Conservation (phyloP, 2,329 filamentous ascomycete genomes). For the Epichloe bromicola region DNA sequence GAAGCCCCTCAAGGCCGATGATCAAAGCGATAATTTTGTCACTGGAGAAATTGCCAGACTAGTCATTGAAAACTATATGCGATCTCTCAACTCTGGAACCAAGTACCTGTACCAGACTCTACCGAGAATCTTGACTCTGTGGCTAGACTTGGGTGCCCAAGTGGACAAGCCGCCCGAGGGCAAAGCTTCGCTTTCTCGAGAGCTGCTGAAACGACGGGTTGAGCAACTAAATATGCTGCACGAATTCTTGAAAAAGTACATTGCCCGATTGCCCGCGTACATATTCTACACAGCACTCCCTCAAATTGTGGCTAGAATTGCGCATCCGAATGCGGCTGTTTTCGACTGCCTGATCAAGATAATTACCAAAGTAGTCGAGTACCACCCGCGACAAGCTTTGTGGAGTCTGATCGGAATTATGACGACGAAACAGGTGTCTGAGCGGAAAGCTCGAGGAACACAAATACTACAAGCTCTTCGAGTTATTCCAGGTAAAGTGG, state of each 20-base stretch:
- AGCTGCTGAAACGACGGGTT: slow-evolving; percentile 43
- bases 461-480: slow-evolving; percentile 39
- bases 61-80: slow-evolving; percentile 85
- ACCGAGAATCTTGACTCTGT: slow-evolving; percentile 81
- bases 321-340: slow-evolving; percentile 67
- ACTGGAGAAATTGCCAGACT: slow-evolving; percentile 76
- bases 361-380: slow-evolving; percentile 71
- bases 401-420: slow-evolving; percentile 86
- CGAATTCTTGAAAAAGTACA: slow-evolving; percentile 65
- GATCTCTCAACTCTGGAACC: slow-evolving; percentile 75
- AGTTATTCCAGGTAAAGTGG: slow-evolving; percentile 35
- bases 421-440: slow-evolving; percentile 58
- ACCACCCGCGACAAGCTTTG: slow-evolving; percentile 81
- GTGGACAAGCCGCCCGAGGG: slow-evolving; percentile 48
- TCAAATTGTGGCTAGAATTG: slow-evolving; percentile 92
- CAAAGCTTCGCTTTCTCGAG: slow-evolving; percentile 38
- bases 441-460: slow-evolving; percentile 45
- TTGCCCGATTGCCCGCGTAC: slow-evolving; percentile 57
- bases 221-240: slow-evolving; percentile 59
- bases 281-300: slow-evolving; percentile 74
- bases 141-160: slow-evolving; percentile 79
- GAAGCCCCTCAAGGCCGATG: slow-evolving; percentile 59
- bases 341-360: slow-evolving; percentile 67
- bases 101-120: slow-evolving; percentile 95
- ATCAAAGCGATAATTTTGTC: slow-evolving; percentile 64